Evolutionary conservation across 345 rosid species (phyloP).

Genomic region (Raphanus sativus): DNA sequence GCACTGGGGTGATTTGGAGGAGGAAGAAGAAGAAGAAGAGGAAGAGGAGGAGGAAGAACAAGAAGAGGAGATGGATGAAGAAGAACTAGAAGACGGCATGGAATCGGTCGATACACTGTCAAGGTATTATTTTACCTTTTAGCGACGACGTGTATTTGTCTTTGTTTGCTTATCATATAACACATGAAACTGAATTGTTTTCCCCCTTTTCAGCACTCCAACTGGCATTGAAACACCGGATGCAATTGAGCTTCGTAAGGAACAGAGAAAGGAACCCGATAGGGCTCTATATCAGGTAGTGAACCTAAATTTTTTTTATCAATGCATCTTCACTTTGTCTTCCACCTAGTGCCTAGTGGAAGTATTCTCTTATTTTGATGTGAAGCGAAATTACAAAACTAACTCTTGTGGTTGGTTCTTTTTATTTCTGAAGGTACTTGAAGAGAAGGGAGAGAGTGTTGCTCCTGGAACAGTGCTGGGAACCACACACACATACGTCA

Average conservation of each 20-base stretch:
- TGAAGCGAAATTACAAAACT: neutral
- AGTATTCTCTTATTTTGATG: neutral
- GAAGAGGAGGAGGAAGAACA: constrained; percentile 74
- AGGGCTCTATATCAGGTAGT: constrained; percentile 88
- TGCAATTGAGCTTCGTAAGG: constrained; percentile 98
- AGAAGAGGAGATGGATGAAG: constrained; percentile 87
- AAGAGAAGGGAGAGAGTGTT: constrained; percentile 79
- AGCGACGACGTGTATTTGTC: constrained; percentile 4
- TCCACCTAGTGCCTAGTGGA: neutral
- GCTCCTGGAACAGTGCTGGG: constrained; percentile 92
- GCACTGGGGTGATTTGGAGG: constrained; percentile 99
- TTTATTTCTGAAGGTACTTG: constrained; percentile 58
- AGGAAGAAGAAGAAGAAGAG: constrained; percentile 68
- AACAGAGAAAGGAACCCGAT: constrained; percentile 97
- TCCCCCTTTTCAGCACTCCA: constrained; percentile 64
- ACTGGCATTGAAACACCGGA: constrained; percentile 99
- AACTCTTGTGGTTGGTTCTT: neutral
- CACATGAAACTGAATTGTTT: neutral
- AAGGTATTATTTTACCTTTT: constrained; percentile 50
- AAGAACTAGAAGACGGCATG: constrained; percentile 83
- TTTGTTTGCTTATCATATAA: neutral
- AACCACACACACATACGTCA: constrained; percentile 84
- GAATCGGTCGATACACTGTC: constrained; percentile 95
- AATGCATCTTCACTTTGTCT: neutral
- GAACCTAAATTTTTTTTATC: constrained; percentile 14